Percentiles rank a stretch among this genome's conserved stretches.
These are phyloP conservation scores for Torulaspora quercuum DNA, from an alignment of 805 yeast genomes.

Conservation along the genomic window DNA sequence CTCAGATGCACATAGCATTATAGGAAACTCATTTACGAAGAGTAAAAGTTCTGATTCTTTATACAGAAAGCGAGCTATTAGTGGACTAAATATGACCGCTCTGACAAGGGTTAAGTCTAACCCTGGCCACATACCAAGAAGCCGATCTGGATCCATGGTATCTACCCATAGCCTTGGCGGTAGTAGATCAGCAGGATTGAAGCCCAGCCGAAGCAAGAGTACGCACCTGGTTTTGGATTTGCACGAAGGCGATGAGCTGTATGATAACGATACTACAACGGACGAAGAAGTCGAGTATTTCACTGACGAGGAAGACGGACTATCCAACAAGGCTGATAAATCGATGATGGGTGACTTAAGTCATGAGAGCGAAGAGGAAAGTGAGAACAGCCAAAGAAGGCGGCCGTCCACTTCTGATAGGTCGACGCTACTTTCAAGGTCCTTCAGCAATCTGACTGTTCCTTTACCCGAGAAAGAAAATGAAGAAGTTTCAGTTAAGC, in stretches of 20 bases:
- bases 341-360: not conserved
- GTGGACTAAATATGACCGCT: conserved; percentile 36
- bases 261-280: conserved; percentile 23
- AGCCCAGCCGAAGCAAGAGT: conserved; percentile 31
- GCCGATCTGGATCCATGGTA: conserved; percentile 14
- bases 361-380: not conserved
- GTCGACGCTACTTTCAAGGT: conserved; percentile 6
- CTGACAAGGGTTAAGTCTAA: conserved; percentile 29
- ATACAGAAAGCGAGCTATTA: conserved; percentile 27
- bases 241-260: conserved; percentile 26
- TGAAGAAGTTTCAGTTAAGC: conserved; percentile 10
- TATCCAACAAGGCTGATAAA: conserved; percentile 4
- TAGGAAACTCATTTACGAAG: conserved; percentile 22
- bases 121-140: conserved; percentile 16
- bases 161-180: conserved; percentile 13
- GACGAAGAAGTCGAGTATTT: conserved; percentile 45
- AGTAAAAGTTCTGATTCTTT: conserved; percentile 33
- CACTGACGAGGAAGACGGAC: conserved; percentile 37
- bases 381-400: not conserved
- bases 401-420: conserved; percentile 4
- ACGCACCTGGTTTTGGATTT: conserved; percentile 31
- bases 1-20: conserved; percentile 9
- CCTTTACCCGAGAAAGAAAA: conserved; percentile 10
- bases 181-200: conserved; percentile 23
- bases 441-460: conserved; percentile 11